These are phyloP conservation scores for Alternaria triticimaculans DNA, from an alignment of 2,329 filamentous ascomycete genomes.

Conservation along the genomic window DNA sequence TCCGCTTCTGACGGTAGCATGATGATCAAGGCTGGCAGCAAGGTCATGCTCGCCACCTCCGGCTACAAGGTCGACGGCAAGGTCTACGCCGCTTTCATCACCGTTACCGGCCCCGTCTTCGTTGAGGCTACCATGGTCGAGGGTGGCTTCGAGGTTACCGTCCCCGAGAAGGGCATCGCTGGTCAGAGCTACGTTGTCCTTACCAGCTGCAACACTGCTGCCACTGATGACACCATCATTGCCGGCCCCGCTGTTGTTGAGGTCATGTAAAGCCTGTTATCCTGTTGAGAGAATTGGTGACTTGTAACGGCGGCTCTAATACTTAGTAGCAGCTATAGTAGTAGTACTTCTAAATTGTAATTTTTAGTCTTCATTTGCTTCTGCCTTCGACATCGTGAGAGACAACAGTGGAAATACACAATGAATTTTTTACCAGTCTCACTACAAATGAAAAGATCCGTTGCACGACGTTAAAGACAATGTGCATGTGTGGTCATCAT, in stretches of 20 bases:
- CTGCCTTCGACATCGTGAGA: neutral
- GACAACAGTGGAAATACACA: neutral
- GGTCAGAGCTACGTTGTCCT: conserved; percentile 37
- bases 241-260: conserved; percentile 33
- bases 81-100: conserved; percentile 35
- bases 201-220: conserved; percentile 32
- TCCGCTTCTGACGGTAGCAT: conserved; percentile 14
- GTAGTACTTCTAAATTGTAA: neutral
- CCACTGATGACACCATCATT: conserved; percentile 34
- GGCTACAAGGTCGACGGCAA: conserved; percentile 28
- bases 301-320: neutral
- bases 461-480: neutral
- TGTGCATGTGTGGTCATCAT: neutral
- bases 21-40: conserved; percentile 24
- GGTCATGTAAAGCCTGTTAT: conserved; percentile 7
- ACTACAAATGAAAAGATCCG: neutral
- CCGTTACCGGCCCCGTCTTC: conserved; percentile 30
- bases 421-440: neutral
- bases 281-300: neutral
- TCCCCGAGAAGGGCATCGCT: conserved; percentile 32
- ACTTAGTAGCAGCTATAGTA: neutral
- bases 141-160: conserved; percentile 25
- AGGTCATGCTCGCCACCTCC: conserved; percentile 18
- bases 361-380: neutral
- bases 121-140: conserved; percentile 19